phyloP scores from a whole-genome alignment of 2,329 filamentous ascomycete genomes.

The Hypoxylon rubiginosum region DNA sequence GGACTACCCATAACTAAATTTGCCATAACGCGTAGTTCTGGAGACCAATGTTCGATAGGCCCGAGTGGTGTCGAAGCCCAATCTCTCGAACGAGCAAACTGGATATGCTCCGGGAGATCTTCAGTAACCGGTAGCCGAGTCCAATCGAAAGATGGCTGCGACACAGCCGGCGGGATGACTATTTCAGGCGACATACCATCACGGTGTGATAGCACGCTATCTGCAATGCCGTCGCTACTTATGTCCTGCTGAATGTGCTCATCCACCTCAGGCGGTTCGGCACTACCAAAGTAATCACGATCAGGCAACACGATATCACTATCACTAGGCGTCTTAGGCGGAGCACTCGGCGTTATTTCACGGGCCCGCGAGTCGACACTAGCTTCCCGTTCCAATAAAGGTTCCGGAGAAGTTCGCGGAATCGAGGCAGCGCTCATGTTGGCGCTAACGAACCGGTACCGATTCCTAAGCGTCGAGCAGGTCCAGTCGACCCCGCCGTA shows the following conservation, averaged over 20 bases:
- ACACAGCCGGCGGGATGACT: constrained; percentile 33
- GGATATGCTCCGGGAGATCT: constrained; percentile 77
- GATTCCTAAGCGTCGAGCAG: constrained; percentile 75
- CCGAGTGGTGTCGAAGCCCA: constrained; percentile 82
- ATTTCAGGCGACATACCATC: constrained; percentile 44
- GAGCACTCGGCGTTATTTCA: constrained; percentile 54
- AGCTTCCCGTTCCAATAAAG: constrained; percentile 54
- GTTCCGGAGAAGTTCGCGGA: constrained; percentile 58
- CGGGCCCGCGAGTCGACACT: constrained; percentile 54
- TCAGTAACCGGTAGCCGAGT: constrained; percentile 76
- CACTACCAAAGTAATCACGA: constrained; percentile 51
- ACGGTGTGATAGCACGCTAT: constrained; percentile 38
- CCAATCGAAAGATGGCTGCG: constrained; percentile 81
- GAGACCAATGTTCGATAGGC: constrained; percentile 79
- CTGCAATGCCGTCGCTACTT: constrained; percentile 42
- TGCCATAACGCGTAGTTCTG: constrained; percentile 81
- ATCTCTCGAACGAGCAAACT: constrained; percentile 77
- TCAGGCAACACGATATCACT: constrained; percentile 50
- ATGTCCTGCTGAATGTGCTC: constrained; percentile 35
- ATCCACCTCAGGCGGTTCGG: constrained; percentile 41
- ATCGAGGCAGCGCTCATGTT: constrained; percentile 56
- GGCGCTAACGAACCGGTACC: constrained; percentile 77
- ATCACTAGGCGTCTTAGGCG: constrained; percentile 53
- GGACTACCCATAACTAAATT: constrained; percentile 86
- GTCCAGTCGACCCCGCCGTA: constrained; percentile 79